Conservation (phyloP, 495 filamentous ascomycete species). For the Lepidopterella palustris region DNA sequence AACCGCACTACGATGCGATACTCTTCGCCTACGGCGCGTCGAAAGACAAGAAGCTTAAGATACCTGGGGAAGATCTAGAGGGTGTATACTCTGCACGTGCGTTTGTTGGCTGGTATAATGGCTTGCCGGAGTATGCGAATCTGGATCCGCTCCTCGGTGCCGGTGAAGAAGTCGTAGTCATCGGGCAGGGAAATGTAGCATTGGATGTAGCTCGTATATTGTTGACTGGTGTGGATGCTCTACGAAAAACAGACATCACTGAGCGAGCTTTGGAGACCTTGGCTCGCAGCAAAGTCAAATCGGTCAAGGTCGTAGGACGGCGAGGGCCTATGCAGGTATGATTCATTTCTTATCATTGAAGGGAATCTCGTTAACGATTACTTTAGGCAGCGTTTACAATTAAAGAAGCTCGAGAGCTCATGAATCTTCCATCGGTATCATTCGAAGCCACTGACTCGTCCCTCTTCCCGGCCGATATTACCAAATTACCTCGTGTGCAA, state of each 20-base stretch:
- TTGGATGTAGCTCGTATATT: constrained; percentile 89
- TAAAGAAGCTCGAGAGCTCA: constrained; percentile 82
- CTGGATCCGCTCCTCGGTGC: constrained; percentile 68
- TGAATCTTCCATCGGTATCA: constrained; percentile 64
- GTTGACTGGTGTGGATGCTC: constrained; percentile 59
- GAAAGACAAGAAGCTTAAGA: constrained; percentile 67
- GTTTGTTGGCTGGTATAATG: constrained; percentile 99
- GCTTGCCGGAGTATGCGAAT: constrained; percentile 73
- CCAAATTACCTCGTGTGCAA: constrained; percentile 61
- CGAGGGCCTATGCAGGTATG: constrained; percentile 78
- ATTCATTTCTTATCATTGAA: not conserved
- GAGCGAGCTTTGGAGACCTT: constrained; percentile 72
- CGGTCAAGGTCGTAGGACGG: constrained; percentile 77
- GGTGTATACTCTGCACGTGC: constrained; percentile 84
- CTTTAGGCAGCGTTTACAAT: constrained; percentile 81
- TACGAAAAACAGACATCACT: constrained; percentile 81
- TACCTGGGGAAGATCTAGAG: constrained; percentile 70
- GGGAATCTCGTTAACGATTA: not conserved
- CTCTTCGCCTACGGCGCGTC: constrained; percentile 90
- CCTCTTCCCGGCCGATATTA: constrained; percentile 53
- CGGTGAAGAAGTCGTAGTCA: constrained; percentile 78
- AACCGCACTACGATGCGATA: constrained; percentile 84
- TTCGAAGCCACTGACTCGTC: constrained; percentile 63
- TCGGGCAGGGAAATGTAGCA: constrained; percentile 95
- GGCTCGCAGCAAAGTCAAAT: constrained; percentile 63